Base-by-base conservation (phyloP, 331 rosid species). In the Rosa hybrid region DNA sequence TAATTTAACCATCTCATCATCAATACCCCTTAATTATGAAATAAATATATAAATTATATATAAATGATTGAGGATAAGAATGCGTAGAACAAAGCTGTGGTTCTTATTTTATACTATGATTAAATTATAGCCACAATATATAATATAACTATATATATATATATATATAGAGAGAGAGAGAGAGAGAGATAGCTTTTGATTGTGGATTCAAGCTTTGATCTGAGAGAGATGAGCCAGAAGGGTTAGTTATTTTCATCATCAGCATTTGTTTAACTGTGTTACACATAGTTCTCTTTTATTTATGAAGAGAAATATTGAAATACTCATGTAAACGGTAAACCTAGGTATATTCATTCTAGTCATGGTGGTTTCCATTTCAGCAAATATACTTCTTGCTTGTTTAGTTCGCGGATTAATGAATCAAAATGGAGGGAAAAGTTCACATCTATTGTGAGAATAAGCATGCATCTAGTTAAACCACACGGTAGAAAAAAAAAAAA, bases 11-110 rank as follows among this genome's bases (percentile, higher is more conserved):
- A 17, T 44, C 59, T 76, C 72, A 60, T 62, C 11, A 44, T 44
- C 75, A 71, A 45, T 7, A n/a, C 9, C 10, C 42, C 27, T 75
- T 21, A 1, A 53, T 38, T 64, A 38, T 25, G 69, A 64, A 13
- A 41, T 9, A 44, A 14, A 39, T 34, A 3, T 34, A 34, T 34
- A 34, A 34, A 34, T 34, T 34, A 14, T 68, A 25, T 63, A 25
- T 11, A 41, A 6, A 49, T 42, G 25, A 21, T 53, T 34, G n/a
- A 48, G 65, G 87, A 79, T 80, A 72, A 65, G 76, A 46, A 62
- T 46, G 74, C 56, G 17, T 46, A 6, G 34, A 57, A 23, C 67
- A 54, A 13, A 60, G 68, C 27, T 8, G 72, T 59, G 7, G 20
- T 67, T 41, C 59, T 25, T 12, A 44, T 12, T 42, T 45, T 34